phyloP scores from a whole-genome alignment of 495 filamentous ascomycete species.

The Aspergillus olivimuriae region DNA sequence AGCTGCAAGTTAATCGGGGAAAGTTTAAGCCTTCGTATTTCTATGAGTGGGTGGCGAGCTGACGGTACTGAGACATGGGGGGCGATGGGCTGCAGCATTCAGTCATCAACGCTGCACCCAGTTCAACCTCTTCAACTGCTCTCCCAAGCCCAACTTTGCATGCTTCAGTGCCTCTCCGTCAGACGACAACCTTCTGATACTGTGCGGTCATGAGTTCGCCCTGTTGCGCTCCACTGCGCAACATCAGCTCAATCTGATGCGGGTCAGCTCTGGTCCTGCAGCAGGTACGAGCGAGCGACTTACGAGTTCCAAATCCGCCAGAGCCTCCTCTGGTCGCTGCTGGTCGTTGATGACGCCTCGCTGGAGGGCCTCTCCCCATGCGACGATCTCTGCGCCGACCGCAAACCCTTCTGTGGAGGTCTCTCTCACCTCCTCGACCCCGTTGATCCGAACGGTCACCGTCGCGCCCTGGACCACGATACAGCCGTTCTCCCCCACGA shows the following conservation, averaged over 20 bases:
- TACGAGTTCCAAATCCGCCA: constrained; percentile 55
- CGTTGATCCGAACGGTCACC: constrained; percentile 30
- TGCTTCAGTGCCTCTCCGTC: background rate
- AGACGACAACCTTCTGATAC: background rate
- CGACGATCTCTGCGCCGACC: constrained; percentile 54
- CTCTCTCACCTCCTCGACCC: constrained; percentile 30
- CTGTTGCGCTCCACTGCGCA: constrained; percentile 13
- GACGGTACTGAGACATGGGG: no score
- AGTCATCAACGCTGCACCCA: no score
- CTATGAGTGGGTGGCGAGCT: no score
- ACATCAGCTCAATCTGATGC: constrained; percentile 16
- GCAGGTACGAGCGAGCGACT: background rate
- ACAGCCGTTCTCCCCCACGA: constrained; percentile 39
- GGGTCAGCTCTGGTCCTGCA: background rate
- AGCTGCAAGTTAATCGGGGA: no score
- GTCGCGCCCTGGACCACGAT: constrained; percentile 41
- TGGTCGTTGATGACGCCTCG: constrained; percentile 41
- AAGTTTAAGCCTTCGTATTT: no score
- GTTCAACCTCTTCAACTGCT: background rate
- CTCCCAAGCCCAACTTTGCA: background rate
- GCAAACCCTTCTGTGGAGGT: constrained; percentile 43
- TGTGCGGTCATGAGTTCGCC: background rate
- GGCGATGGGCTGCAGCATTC: no score
- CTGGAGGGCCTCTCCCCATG: constrained; percentile 51
- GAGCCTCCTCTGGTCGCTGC: constrained; percentile 54